These are phyloP conservation scores for Gentiana dahurica DNA, from an alignment of 257 asterid genomes.

Conservation along the genomic window DNA sequence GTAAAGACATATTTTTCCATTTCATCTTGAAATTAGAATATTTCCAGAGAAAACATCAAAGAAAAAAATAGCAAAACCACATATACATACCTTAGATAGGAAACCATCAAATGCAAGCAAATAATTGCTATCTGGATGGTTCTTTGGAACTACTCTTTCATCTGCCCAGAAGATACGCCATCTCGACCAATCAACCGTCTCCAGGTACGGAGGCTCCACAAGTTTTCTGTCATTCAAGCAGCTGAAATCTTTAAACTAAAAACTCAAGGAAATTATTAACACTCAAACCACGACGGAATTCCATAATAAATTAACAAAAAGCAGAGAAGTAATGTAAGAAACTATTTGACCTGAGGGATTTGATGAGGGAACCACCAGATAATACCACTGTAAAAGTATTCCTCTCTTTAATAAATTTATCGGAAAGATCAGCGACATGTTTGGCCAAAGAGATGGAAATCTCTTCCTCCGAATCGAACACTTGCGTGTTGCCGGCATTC, in stretches of 20 bases:
- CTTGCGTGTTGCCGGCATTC: conserved; percentile 43
- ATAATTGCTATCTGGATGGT: conserved; percentile 85
- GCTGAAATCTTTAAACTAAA: conserved; percentile 11
- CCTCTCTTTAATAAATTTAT: conserved; percentile 28
- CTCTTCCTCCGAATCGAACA: conserved; percentile 72
- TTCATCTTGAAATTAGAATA: not conserved
- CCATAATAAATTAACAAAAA: not conserved
- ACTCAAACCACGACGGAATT: not conserved
- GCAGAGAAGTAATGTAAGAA: not conserved
- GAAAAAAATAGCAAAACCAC: not conserved
- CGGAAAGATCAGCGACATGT: conserved; percentile 48
- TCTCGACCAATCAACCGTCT: conserved; percentile 74
- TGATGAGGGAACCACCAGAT: conserved; percentile 84
- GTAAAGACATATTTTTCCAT: too few species aligned
- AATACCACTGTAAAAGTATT: conserved; percentile 63
- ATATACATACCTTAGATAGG: conserved; percentile 55
- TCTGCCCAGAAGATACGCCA: conserved; percentile 96
- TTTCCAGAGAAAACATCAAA: not conserved
- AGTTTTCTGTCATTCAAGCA: conserved; percentile 48
- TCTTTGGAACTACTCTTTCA: conserved; percentile 89
- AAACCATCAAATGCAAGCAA: conserved; percentile 66
- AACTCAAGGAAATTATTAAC: not conserved
- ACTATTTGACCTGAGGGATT: conserved; percentile 51
- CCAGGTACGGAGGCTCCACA: conserved; percentile 59
- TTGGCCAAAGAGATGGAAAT: conserved; percentile 57